Evolutionary conservation across 176 grass and related monocot genomes (phyloP).

Genomic region (Oryza glumipatula): DNA sequence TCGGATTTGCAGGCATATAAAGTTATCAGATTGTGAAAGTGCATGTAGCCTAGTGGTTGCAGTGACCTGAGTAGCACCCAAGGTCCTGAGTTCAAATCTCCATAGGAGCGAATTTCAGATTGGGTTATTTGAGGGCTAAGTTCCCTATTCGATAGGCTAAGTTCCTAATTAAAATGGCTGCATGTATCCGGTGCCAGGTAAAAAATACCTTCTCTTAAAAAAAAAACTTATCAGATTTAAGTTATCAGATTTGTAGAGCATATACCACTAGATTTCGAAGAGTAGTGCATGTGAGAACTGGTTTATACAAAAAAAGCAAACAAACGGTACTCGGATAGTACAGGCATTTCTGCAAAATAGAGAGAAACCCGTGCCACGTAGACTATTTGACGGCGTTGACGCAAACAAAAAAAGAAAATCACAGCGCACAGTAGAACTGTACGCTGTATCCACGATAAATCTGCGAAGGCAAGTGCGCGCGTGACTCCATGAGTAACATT

Average conservation of each 20-base stretch:
- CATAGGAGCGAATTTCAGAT: no score
- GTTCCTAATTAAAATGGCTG: no score
- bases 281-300: neutral
- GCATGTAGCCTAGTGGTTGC: no score
- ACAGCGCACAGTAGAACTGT: neutral
- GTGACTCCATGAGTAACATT: conserved; percentile 35
- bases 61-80: no score
- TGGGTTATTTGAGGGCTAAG: no score
- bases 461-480: conserved; percentile 10
- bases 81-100: no score
- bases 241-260: no score
- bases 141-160: no score
- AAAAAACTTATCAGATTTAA: no score
- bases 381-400: neutral
- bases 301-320: neutral
- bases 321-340: neutral
- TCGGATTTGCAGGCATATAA: neutral
- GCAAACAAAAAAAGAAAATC: conserved; percentile 5
- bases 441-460: neutral
- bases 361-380: neutral
- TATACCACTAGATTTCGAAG: neutral
- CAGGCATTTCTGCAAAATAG: conserved; percentile 31
- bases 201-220: no score
- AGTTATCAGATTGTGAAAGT: no score
- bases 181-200: no score